phyloP scores from a whole-genome alignment of 352 stramenopile species.

The Albugo laibachii region DNA sequence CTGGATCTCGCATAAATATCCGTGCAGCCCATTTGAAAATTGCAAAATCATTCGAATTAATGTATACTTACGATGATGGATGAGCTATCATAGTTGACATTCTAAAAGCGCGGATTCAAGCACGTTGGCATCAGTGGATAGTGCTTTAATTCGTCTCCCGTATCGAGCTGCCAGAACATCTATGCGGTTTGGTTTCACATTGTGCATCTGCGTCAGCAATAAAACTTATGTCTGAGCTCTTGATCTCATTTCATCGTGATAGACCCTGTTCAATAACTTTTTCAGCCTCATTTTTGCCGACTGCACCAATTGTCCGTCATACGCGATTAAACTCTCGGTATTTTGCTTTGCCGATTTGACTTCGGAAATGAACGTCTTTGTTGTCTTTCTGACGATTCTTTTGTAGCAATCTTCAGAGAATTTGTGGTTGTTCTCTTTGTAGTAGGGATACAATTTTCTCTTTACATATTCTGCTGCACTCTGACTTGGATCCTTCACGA shows the following conservation, averaged over 20 bases:
- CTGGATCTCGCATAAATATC: too few species aligned
- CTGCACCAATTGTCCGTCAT: constrained; percentile 20
- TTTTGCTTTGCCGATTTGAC: constrained; percentile 21
- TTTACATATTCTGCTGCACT: constrained; percentile 72
- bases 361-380: constrained; percentile 33
- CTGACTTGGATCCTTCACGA: constrained; percentile 5
- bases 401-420: constrained; percentile 67
- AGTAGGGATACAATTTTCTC: constrained; percentile 52
- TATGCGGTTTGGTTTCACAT: too few species aligned
- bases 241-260: constrained; percentile 2
- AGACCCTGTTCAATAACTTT: constrained; percentile 48
- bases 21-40: too few species aligned
- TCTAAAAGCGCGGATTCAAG: too few species aligned
- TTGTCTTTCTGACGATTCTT: constrained; percentile 48
- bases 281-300: constrained; percentile 49
- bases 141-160: too few species aligned
- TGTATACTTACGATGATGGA: too few species aligned
- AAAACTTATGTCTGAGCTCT: constrained; percentile 10
- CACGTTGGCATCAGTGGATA: too few species aligned
- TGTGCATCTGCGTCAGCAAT: too few species aligned
- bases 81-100: too few species aligned
- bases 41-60: too few species aligned
- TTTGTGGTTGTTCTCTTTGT: constrained; percentile 33
- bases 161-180: too few species aligned
- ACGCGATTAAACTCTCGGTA: constrained; percentile 14